Percentiles rank a stretch among this genome's conserved stretches.
These are phyloP conservation scores for Epithele typhae DNA, from an alignment of 768 basidiomycete species.

Conservation along the genomic window DNA sequence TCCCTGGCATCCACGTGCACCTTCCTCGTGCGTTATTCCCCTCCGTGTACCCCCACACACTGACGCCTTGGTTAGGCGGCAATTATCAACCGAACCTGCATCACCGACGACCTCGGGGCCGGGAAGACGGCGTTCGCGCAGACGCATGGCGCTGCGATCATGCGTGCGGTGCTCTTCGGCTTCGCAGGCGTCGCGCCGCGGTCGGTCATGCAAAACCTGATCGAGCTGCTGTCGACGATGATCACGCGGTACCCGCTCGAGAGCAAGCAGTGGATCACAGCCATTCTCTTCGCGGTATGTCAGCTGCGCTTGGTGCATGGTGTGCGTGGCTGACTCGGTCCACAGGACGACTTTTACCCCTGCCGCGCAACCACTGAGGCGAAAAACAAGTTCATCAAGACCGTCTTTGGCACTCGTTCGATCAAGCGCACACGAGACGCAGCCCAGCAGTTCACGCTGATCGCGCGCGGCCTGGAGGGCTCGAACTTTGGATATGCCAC, in stretches of 20 bases:
- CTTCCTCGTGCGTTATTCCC: conserved; percentile 60
- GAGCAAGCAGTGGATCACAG: conserved; percentile 66
- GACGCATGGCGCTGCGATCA: conserved; percentile 58
- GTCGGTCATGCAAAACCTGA: conserved; percentile 77
- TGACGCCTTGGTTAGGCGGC: conserved; percentile 41
- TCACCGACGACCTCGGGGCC: conserved; percentile 55
- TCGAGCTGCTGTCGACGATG: conserved; percentile 73
- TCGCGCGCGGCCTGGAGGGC: conserved; percentile 80
- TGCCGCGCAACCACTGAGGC: conserved; percentile 70
- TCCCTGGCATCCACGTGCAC: conserved; percentile 77
- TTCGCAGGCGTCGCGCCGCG: conserved; percentile 84
- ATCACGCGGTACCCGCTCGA: conserved; percentile 51
- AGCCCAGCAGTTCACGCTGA: conserved; percentile 80
- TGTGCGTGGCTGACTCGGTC: neutral
- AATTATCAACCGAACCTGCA: conserved; percentile 61
- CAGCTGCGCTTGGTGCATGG: neutral
- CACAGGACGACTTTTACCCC: conserved; percentile 63
- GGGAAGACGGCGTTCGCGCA: conserved; percentile 49
- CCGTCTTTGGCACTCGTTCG: conserved; percentile 66
- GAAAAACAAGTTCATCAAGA: conserved; percentile 75
- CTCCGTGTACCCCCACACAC: neutral
- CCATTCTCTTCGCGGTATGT: conserved; percentile 61
- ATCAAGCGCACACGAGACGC: conserved; percentile 75
- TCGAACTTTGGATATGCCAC: conserved; percentile 82
- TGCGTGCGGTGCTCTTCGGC: conserved; percentile 70